Evolutionary conservation across 331 rosid genomes (phyloP), one percentile per base, ranked within the genome.

Genomic region (Rosa hybrid): DNA sequence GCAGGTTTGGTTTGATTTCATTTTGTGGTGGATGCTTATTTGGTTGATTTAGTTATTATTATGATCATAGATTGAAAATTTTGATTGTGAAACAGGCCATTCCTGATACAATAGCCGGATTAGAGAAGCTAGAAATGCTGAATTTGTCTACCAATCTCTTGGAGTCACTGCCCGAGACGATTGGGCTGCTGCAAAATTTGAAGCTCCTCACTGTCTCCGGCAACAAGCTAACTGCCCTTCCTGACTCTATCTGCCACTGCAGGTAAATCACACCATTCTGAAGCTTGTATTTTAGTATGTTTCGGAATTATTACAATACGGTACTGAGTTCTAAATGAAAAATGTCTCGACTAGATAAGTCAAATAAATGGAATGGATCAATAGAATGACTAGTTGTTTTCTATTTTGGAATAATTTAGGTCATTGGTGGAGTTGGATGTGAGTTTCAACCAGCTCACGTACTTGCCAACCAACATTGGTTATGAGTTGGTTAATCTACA

Each of bases 381-480:
- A 30, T 2, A 13, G 44, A 64, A 64, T 64, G 62, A 77, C 1
- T 34, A 30, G 21, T 48, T 69, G 74, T 5, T 4, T 3, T 21
- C 6, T 18, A 5, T 44, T 48, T 44, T 7, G 20, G 70, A 8
- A 46, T 46, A 18, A 12, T 10, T 60, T 83, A 96, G 99, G 87
- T 91, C 97, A 74, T 81, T 96, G 90, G 99, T 93, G 85, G 98
- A 90, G 90, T 82, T 96, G 80, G 94, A 96, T 83, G 97, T 84
- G 60, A 87, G 98, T 87, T 96, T 88, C 90, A 96, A 96, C 86
- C 54, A 68, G 78, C 86, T 96, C 39, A 20, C 86, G 7, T 96
- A 91, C 88, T 86, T 96, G 94, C 99, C 99, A 75, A 96, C 99
- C 41, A 90, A 96, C 88, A 88, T 96, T 54, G 99, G 99, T 80